Percentiles rank a stretch among this genome's conserved stretches.
phyloP scores from a whole-genome alignment of 768 basidiomycete species.

The Paxillus rubicundulus region DNA sequence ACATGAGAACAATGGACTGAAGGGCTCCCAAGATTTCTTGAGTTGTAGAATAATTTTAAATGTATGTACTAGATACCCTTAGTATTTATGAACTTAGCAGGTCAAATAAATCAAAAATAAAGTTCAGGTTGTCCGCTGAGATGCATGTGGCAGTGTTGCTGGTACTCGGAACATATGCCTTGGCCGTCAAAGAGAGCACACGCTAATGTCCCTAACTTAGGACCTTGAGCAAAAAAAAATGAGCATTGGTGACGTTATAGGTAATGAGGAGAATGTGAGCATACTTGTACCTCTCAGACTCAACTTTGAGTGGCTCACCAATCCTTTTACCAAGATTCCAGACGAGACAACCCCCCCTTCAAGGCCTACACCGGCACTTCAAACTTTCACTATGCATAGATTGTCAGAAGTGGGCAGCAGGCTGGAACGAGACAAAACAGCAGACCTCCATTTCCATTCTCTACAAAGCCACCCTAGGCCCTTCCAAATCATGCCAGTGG shows the following conservation, averaged over 20 bases:
- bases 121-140: neutral
- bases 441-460: neutral
- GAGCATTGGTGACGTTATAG: neutral
- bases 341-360: neutral
- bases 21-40: too few species aligned
- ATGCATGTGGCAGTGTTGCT: neutral
- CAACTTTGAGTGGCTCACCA: neutral
- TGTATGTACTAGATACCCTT: neutral
- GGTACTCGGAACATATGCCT: neutral
- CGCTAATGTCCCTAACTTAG: neutral
- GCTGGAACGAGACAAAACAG: neutral
- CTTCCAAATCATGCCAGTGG: too few species aligned
- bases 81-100: neutral
- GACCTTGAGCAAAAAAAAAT: neutral
- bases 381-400: neutral
- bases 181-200: neutral
- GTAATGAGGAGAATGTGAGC: neutral
- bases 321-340: neutral
- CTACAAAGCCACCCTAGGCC: neutral
- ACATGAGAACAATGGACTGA: neutral
- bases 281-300: neutral
- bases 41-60: neutral
- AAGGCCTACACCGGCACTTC: neutral
- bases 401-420: too few species aligned
- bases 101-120: neutral